phyloP scores from a whole-genome alignment of 2,329 filamentous ascomycete species.

The Ophiocordyceps australis region DNA sequence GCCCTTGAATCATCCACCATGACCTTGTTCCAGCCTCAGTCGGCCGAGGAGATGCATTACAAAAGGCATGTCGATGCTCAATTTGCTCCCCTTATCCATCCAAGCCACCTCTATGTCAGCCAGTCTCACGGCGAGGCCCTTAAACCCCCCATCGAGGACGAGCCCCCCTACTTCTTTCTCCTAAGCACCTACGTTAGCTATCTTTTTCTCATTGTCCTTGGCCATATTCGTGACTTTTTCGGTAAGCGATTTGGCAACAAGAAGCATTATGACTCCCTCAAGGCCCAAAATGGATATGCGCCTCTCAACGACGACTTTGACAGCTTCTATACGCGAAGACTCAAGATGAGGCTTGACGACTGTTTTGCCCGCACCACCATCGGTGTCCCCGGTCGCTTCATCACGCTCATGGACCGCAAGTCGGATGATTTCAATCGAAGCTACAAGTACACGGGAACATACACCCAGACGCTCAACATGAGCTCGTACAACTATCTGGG shows the following conservation, averaged over 20 bases:
- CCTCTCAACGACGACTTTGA: conserved; percentile 96
- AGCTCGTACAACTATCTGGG: conserved; percentile 99
- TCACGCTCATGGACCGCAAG: conserved; percentile 79
- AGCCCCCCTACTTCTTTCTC: conserved; percentile 91
- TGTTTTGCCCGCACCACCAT: conserved; percentile 88
- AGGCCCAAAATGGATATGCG: conserved; percentile 74
- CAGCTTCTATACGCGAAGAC: conserved; percentile 85
- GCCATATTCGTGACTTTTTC: conserved; percentile 93
- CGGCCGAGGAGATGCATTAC: conserved; percentile 61
- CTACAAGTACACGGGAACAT: conserved; percentile 77
- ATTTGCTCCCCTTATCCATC: conserved; percentile 70
- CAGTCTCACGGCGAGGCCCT: conserved; percentile 69
- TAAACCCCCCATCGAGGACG: conserved; percentile 73
- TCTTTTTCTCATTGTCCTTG: conserved; percentile 84
- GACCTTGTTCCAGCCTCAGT: conserved; percentile 70
- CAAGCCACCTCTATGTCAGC: conserved; percentile 76
- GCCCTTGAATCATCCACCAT: conserved; percentile 59
- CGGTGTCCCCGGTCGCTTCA: conserved; percentile 84
- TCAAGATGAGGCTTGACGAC: conserved; percentile 92
- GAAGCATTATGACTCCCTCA: conserved; percentile 65
- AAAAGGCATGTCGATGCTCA: conserved; percentile 70
- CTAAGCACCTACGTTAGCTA: conserved; percentile 98
- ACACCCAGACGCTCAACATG: conserved; percentile 92
- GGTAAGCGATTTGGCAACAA: conserved; percentile 84
- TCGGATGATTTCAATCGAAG: conserved; percentile 84